Conservation (phyloP, 2,329 filamentous ascomycete species). For the Sphaceloma murrayae region DNA sequence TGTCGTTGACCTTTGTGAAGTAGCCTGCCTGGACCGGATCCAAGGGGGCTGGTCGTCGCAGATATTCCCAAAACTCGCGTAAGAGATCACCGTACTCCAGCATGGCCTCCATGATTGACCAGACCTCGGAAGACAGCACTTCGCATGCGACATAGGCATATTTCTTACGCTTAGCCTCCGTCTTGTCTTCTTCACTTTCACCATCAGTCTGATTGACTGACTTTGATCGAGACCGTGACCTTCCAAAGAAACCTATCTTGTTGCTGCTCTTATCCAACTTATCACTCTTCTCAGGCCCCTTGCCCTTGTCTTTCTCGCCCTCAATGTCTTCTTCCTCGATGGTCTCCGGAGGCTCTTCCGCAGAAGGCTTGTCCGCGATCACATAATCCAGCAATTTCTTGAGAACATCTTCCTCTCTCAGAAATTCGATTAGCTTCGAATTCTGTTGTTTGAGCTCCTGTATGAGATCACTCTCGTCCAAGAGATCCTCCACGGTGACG, state of each 20-base stretch:
- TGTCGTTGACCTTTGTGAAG: constrained; percentile 97
- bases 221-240: constrained; percentile 35
- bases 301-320: constrained; percentile 22
- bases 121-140: constrained; percentile 88
- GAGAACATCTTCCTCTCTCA: constrained; percentile 78
- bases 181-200: constrained; percentile 53
- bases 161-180: constrained; percentile 82
- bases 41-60: constrained; percentile 72
- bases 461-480: constrained; percentile 92
- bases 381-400: constrained; percentile 85
- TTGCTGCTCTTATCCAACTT: constrained; percentile 39
- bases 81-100: constrained; percentile 74
- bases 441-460: constrained; percentile 98
- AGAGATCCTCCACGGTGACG: constrained; percentile 87
- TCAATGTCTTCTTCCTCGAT: constrained; percentile 34
- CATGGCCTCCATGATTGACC: constrained; percentile 89
- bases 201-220: constrained; percentile 32
- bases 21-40: constrained; percentile 93
- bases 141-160: constrained; percentile 92
- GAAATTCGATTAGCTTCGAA: constrained; percentile 90
- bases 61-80: constrained; percentile 81
- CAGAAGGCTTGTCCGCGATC: constrained; percentile 61
- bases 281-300: constrained; percentile 40
- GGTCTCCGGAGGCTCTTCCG: constrained; percentile 28
- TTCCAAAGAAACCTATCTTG: constrained; percentile 39